Conservation (phyloP, 2,329 filamentous ascomycete genomes). For the Microdochium bolleyi region DNA sequence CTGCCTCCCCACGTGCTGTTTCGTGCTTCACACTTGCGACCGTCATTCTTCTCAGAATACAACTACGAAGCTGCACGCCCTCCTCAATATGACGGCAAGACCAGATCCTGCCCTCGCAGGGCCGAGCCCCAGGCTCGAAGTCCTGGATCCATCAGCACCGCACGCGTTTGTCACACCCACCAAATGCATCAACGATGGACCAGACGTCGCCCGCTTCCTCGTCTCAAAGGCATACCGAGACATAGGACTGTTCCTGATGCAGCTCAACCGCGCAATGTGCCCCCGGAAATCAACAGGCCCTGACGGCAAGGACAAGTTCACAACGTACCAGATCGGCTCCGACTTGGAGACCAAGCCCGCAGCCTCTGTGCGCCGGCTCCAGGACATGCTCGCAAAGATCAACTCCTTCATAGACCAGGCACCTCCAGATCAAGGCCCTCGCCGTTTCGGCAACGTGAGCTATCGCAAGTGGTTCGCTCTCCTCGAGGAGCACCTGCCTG, state of each 20-base stretch:
- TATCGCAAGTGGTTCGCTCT: conserved; percentile 78
- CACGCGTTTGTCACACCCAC: conserved; percentile 58
- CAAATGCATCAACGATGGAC: conserved; percentile 79
- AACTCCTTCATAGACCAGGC: conserved; percentile 64
- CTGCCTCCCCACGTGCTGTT: neutral
- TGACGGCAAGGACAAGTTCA: conserved; percentile 28
- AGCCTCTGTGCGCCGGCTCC: conserved; percentile 56
- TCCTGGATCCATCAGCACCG: conserved; percentile 37
- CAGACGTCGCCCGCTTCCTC: conserved; percentile 76
- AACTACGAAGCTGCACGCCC: no score
- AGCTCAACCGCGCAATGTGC: conserved; percentile 82
- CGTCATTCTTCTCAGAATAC: no score
- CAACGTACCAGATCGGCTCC: conserved; percentile 38
- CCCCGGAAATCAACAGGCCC: conserved; percentile 46
- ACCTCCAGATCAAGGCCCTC: conserved; percentile 76
- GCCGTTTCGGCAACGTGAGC: conserved; percentile 86
- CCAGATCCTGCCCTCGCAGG: neutral
- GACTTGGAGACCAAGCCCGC: conserved; percentile 31
- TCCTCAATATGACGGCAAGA: neutral
- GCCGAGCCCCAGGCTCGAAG: conserved; percentile 28
- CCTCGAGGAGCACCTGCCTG: conserved; percentile 50
- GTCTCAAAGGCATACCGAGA: conserved; percentile 77
- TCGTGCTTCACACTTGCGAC: no score
- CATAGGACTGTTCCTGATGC: conserved; percentile 78
- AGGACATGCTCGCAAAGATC: conserved; percentile 57